Evolutionary conservation across 148 eudicot species (phyloP), one percentile per base, ranked within the genome.

Genomic region (Fagopyrum homotropicum): DNA sequence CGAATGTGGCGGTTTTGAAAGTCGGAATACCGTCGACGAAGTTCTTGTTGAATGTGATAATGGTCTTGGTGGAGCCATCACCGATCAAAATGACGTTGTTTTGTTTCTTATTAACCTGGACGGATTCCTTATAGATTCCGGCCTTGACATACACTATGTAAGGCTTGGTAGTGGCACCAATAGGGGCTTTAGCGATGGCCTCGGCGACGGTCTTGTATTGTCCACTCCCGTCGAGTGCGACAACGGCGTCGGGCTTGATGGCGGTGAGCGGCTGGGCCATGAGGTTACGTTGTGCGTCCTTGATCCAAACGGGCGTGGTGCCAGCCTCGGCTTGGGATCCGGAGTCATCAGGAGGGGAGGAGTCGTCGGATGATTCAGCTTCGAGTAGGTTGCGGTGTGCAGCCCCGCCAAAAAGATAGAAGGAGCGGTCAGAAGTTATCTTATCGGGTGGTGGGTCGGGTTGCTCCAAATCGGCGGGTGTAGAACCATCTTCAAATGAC

Each of bases 211-310:
- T 88, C 77, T 79, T 86, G 72, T 56, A 90, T 44, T 87, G 75
- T 1, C 98, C 92, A 1, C 85, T 82, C 0, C 98, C 98, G 59
- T 90, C 93, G 49, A 82, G 73, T 0, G 98, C 90, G 19, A 92
- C 97, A 19, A 87, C 85, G 0, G 72, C 87, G 15, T 89, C 84
- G 0, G 96, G 90, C 9, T 81, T 78, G 47, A 73, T 52, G 0
- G 11, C 19, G 0, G 51, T 26, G 8, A 59, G 0, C 2, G 69
- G 61, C 4, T 75, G 77, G 35, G 50, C n/a, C 12, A 84, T 73
- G 57, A 87, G 78, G 0, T 56, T 70, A 2, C 84, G 75, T 16
- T 47, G 56, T 2, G 45, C 61, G 15, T 75, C 75, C 0, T 15
- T 74, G 0, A 81, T 16, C 88, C 88, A 85, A 0, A 45, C 16